Percentiles rank a stretch among this genome's conserved stretches.
Evolutionary conservation across 2,329 filamentous ascomycete species (phyloP).

Genomic region (Neopestalotiopsis rosae): DNA sequence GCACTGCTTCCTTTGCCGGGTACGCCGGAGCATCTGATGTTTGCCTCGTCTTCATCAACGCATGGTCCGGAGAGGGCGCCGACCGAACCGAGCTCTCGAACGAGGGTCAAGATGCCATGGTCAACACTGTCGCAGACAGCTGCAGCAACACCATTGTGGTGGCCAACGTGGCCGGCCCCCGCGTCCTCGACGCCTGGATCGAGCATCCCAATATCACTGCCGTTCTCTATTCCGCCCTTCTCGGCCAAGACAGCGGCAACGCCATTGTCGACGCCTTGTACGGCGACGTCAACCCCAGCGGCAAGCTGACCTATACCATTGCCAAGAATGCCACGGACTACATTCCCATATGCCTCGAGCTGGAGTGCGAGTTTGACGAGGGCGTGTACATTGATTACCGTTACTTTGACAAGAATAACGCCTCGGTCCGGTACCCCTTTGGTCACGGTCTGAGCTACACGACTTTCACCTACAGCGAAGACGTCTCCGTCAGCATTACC

Average conservation of each 20-base stretch:
- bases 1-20: conserved; percentile 19
- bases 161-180: conserved; percentile 68
- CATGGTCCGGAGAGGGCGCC: conserved; percentile 62
- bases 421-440: conserved; percentile 58
- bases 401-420: conserved; percentile 54
- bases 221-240: conserved; percentile 63
- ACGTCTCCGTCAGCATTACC: conserved; percentile 14
- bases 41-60: conserved; percentile 69
- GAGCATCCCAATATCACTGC: conserved; percentile 65
- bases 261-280: conserved; percentile 67
- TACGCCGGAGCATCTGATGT: conserved; percentile 28
- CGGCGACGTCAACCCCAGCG: conserved; percentile 63
- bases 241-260: conserved; percentile 59
- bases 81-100: conserved; percentile 28
- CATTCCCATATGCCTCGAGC: conserved; percentile 34
- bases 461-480: conserved; percentile 27
- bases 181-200: conserved; percentile 62
- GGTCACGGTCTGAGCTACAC: conserved; percentile 64
- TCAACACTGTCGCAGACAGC: conserved; percentile 61
- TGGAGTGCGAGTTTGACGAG: conserved; percentile 39
- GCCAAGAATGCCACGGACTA: conserved; percentile 56
- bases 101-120: conserved; percentile 53
- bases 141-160: conserved; percentile 74
- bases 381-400: conserved; percentile 62
- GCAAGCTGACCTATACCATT: conserved; percentile 63